A percentile compares a stretch with the other conserved stretches of the same genome.
These are phyloP conservation scores for Leccinum subgranulosum DNA, from an alignment of 768 basidiomycete genomes.

Conservation along the genomic window DNA sequence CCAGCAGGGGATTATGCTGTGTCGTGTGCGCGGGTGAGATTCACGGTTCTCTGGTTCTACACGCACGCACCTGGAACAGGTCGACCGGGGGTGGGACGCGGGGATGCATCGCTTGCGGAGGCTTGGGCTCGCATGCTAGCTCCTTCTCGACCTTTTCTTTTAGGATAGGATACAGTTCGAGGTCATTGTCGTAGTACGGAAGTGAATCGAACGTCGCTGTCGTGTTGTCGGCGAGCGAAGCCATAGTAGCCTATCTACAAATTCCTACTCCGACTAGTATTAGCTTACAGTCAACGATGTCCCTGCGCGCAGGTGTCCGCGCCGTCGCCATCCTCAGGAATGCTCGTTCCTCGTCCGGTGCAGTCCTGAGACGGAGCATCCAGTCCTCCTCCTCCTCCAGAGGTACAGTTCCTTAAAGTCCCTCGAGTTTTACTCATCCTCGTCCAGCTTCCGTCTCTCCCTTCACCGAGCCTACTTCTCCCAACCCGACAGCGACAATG, in stretches of 20 bases:
- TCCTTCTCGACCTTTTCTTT: conserved; percentile 76
- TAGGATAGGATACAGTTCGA: conserved; percentile 69
- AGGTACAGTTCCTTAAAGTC: conserved; percentile 36
- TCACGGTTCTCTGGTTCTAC: background rate
- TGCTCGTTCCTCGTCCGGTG: conserved; percentile 29
- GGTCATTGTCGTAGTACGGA: conserved; percentile 93
- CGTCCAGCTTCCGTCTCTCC: conserved; percentile 64
- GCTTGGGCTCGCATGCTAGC: conserved; percentile 65
- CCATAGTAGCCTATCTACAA: conserved; percentile 25
- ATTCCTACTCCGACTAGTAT: conserved; percentile 27
- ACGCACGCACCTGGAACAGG: conserved; percentile 56
- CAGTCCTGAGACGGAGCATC: conserved; percentile 38
- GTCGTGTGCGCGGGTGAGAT: background rate
- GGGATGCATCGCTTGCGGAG: conserved; percentile 62
- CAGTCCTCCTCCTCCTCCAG: conserved; percentile 46
- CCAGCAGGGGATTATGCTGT: conserved; percentile 67
- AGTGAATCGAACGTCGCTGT: conserved; percentile 70
- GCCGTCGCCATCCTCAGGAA: conserved; percentile 43
- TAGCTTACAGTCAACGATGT: conserved; percentile 32
- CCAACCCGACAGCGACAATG: conserved; percentile 74
- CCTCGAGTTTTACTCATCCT: conserved; percentile 8
- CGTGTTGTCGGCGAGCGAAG: conserved; percentile 10
- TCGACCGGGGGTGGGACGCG: conserved; percentile 62
- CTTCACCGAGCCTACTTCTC: conserved; percentile 85
- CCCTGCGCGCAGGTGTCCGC: conserved; percentile 43